phyloP scores from a whole-genome alignment of 192 early-diverging fungal genomes.

The Helicostylum pulchrum region DNA sequence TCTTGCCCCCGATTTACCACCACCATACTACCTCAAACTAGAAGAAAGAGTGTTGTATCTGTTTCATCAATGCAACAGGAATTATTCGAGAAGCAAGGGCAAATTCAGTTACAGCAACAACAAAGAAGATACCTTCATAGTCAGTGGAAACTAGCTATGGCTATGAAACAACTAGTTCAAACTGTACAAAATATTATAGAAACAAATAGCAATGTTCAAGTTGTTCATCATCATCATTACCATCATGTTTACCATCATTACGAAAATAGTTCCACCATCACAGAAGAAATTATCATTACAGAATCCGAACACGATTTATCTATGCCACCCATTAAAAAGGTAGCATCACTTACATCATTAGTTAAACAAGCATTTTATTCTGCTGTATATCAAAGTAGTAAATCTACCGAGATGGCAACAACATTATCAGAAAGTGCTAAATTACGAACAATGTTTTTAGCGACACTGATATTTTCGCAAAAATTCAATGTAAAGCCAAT shows the following conservation, averaged over 20 bases:
- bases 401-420: neutral
- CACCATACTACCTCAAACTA: slow-evolving; percentile 1
- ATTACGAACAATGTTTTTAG: slow-evolving; percentile 8
- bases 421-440: neutral
- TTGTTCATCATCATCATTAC: slow-evolving; percentile 12
- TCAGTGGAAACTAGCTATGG: neutral
- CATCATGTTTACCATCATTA: neutral
- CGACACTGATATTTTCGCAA: neutral
- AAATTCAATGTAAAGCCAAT: neutral
- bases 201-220: neutral
- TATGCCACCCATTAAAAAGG: slow-evolving; percentile 1
- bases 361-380: neutral
- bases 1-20: slow-evolving; percentile 8
- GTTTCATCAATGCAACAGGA: neutral
- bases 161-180: slow-evolving; percentile 9
- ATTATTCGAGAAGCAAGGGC: neutral
- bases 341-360: neutral
- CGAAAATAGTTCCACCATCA: neutral
- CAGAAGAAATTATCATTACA: neutral
- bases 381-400: neutral
- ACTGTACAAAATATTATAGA: slow-evolving; percentile 8
- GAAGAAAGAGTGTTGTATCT: neutral
- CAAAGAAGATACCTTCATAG: slow-evolving; percentile 14
- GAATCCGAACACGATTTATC: neutral
- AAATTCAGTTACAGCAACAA: neutral